These are phyloP conservation scores for Scenedesmus sp. DNA, from an alignment of 163 green algal genomes.

Conservation along the genomic window DNA sequence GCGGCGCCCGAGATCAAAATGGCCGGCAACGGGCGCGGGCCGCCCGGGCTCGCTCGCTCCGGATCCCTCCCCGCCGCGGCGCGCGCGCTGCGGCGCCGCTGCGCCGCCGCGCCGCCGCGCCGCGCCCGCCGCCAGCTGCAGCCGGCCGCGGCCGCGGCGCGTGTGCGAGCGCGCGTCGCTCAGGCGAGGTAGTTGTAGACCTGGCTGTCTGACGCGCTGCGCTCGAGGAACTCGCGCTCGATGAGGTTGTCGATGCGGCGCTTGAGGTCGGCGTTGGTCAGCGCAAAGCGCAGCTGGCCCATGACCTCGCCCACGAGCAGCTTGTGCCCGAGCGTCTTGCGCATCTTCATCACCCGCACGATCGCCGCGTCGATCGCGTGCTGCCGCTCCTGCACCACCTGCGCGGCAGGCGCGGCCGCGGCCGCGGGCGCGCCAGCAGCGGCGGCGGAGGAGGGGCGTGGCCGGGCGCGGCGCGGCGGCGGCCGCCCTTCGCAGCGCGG, in stretches of 20 bases:
- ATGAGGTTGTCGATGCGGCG: constrained; percentile 99
- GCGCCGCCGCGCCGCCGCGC: no score
- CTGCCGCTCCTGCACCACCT: constrained; percentile 84
- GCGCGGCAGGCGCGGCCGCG: background rate
- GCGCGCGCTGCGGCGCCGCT: no score
- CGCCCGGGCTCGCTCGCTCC: no score
- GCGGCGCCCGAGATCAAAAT: no score
- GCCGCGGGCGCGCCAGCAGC: background rate
- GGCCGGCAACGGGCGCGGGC: no score
- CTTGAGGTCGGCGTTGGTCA: constrained; percentile 92
- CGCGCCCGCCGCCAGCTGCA: no score
- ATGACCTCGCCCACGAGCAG: constrained; percentile 92
- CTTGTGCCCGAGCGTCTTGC: constrained; percentile 84
- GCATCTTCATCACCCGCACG: constrained; percentile 82
- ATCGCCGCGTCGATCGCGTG: constrained; percentile 83
- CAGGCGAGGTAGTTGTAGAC: constrained; percentile 87
- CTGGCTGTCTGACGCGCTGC: constrained; percentile 75
- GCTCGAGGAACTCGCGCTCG: constrained; percentile 97
- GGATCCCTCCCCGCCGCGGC: no score
- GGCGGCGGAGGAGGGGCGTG: no score
- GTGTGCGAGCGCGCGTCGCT: background rate
- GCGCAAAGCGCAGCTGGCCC: constrained; percentile 93
- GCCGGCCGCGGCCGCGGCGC: background rate
- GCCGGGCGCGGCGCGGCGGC: no score
- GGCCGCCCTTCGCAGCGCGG: background rate